Conservation (phyloP, 495 filamentous ascomycete species). For the Lophium mytilinum region DNA sequence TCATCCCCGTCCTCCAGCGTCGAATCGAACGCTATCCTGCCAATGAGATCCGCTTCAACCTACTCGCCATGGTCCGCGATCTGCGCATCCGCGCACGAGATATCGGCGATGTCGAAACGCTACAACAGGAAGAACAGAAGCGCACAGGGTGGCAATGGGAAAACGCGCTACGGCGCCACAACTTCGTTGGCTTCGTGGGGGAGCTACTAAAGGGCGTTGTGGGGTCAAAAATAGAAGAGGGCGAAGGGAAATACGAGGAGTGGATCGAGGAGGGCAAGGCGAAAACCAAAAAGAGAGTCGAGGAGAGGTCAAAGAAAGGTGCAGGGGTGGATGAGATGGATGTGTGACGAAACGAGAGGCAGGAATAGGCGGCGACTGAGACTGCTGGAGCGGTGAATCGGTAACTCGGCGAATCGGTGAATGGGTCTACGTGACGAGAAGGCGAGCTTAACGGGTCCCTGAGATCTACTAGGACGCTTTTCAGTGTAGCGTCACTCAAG, state of each 20-base stretch:
- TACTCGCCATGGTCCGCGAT: slow-evolving; percentile 86
- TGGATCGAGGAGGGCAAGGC: slow-evolving; percentile 74
- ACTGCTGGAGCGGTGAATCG: too few species aligned
- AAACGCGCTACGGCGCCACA: slow-evolving; percentile 86
- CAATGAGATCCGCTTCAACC: slow-evolving; percentile 87
- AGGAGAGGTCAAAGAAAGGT: slow-evolving; percentile 44
- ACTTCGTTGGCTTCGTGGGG: slow-evolving; percentile 92
- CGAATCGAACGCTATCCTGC: slow-evolving; percentile 79
- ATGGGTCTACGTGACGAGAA: too few species aligned
- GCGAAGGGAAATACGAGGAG: slow-evolving; percentile 54
- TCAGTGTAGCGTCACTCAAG: too few species aligned
- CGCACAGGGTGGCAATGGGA: slow-evolving; percentile 85
- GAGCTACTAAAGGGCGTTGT: slow-evolving; percentile 86
- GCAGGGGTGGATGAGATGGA: slow-evolving; percentile 28
- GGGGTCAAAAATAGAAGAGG: slow-evolving; percentile 53
- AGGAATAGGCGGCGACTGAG: too few species aligned
- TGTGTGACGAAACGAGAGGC: slow-evolving; percentile 7
- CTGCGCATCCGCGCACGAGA: slow-evolving; percentile 64
- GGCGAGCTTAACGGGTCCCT: too few species aligned
- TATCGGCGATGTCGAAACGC: slow-evolving; percentile 70
- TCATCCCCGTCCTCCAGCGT: slow-evolving; percentile 78
- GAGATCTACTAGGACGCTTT: too few species aligned
- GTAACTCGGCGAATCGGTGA: too few species aligned
- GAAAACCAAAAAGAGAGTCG: slow-evolving; percentile 60
- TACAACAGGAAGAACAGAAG: slow-evolving; percentile 78